Evolutionary conservation across 108 stramenopile species (phyloP), one percentile per base, ranked within the genome.

Genomic region (Nannochloropsis gaditana): DNA sequence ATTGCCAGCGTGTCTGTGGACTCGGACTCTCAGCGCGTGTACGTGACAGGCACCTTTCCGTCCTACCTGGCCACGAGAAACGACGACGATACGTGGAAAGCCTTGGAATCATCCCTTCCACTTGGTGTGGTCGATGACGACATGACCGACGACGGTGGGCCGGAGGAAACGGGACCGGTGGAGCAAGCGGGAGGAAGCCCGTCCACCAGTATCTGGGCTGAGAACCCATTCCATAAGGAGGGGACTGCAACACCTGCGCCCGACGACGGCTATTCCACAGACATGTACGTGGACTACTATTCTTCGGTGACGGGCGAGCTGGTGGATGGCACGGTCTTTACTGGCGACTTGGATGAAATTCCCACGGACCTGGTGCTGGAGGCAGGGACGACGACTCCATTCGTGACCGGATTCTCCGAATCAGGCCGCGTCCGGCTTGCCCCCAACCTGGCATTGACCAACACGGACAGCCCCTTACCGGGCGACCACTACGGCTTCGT

Each of bases 111-210:
- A 15, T 4, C 59, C 19, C 19, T n/a, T 15, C 47, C 47, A 15
- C 59, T n/a, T n/a, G 59, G n/a, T n/a, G 59, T 73, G 59, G 59
- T n/a, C 59, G 59, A 73, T 73, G 59, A 73, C 3, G 59, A n/a
- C 19, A 2, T n/a, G 59, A 31, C 31, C 31, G 31, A 31, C 31
- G 31, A 31, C 0, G 59, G 59, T n/a, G 59, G 2, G 59, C 3
- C 59, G 59, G 59, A 73, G 6, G 59, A 73, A 15, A 73, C 59
- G 59, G 59, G n/a, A n/a, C 15, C n/a, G 59, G 59, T n/a, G 59
- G 59, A 73, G 59, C 15, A 73, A n/a, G n/a, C 15, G 59, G 31
- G 31, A 31, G 31, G 31, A 31, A 31, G 31, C 31, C 31, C 31
- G 31, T n/a, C 19, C n/a, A 73, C 59, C n/a, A n/a, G n/a, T 3